These are phyloP conservation scores for Pseudomicrostroma phylloplanum DNA, from an alignment of 1,284 basidiomycete species.

Conservation along the genomic window DNA sequence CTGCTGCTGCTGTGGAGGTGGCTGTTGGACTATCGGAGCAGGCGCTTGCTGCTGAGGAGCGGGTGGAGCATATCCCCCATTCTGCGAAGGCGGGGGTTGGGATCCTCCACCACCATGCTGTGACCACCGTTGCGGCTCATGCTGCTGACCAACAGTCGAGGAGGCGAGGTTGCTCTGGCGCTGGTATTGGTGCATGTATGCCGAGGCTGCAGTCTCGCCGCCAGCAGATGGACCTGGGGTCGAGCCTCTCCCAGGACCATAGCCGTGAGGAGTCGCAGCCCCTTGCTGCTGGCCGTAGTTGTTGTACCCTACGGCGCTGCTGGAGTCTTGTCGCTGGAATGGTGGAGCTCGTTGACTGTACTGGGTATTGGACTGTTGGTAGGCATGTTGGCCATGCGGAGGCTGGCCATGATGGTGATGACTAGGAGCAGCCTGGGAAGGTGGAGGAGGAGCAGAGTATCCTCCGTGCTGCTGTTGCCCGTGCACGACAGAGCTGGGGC, in stretches of 20 bases:
- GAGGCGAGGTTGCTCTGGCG: neutral
- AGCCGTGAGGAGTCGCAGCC: no score
- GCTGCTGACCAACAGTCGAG: conserved; percentile 8
- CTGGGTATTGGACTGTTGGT: conserved; percentile 11
- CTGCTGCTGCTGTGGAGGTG: conserved; percentile 31
- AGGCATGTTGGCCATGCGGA: conserved; percentile 14
- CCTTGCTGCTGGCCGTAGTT: conserved; percentile 10
- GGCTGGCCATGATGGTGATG: conserved; percentile 10
- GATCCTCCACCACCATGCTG: conserved; percentile 5
- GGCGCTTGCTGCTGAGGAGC: conserved; percentile 38
- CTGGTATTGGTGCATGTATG: neutral
- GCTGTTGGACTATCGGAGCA: conserved; percentile 19
- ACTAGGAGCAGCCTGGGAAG: no score
- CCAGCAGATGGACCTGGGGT: no score
- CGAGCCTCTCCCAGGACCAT: no score
- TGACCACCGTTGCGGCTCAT: conserved; percentile 17
- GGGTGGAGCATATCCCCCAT: conserved; percentile 23
- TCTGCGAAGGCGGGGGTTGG: conserved; percentile 1
- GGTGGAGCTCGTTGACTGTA: conserved; percentile 12
- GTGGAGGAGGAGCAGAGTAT: no score
- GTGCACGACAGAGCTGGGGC: neutral
- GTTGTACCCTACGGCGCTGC: neutral
- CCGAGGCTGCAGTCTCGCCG: neutral
- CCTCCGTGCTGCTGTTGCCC: neutral
- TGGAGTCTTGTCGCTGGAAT: neutral